Percentiles rank a stretch among this genome's conserved stretches.
These are phyloP conservation scores for Hirsutella rhossiliensis DNA, from an alignment of 2,329 filamentous ascomycete genomes.

Conservation along the genomic window DNA sequence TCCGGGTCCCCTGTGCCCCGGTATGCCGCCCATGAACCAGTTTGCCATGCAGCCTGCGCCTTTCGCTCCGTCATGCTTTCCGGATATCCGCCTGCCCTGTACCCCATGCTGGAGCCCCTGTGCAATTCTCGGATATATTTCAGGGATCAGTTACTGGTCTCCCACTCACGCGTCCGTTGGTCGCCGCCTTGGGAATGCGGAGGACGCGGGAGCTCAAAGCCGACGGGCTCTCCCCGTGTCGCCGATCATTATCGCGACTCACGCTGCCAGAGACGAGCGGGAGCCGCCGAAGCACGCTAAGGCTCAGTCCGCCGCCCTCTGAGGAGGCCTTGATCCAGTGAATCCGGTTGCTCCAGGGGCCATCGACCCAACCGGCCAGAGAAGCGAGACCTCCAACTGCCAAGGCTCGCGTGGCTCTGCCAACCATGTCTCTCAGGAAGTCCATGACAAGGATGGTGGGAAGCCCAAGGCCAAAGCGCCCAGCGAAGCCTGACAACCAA, in stretches of 20 bases:
- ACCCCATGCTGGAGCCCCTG: too few relatives aligned
- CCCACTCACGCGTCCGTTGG: too few relatives aligned
- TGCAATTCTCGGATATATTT: too few relatives aligned
- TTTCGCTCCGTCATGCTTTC: too few relatives aligned
- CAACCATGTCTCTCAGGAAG: not conserved
- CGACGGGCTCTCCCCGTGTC: not conserved
- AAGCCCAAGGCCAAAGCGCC: not conserved
- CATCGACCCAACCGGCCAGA: conserved; percentile 3
- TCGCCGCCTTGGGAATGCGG: too few relatives aligned
- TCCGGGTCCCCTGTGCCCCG: not conserved
- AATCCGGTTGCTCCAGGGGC: not conserved
- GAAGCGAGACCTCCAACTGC: conserved; percentile 1
- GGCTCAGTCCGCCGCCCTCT: conserved; percentile 12
- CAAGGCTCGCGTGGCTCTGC: conserved; percentile 11
- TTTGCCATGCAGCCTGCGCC: not conserved
- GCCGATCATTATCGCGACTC: not conserved
- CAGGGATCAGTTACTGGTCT: too few relatives aligned
- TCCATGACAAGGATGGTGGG: not conserved
- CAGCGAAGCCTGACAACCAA: not conserved
- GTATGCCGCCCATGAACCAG: conserved; percentile 1
- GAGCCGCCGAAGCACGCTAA: conserved; percentile 1
- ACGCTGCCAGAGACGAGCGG: not conserved
- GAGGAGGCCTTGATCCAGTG: conserved; percentile 12
- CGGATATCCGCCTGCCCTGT: too few relatives aligned
- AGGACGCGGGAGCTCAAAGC: too few relatives aligned